Evolutionary conservation across 768 basidiomycete species (phyloP), one percentile per base, ranked within the genome.

Genomic region (Termitomyces sp.): DNA sequence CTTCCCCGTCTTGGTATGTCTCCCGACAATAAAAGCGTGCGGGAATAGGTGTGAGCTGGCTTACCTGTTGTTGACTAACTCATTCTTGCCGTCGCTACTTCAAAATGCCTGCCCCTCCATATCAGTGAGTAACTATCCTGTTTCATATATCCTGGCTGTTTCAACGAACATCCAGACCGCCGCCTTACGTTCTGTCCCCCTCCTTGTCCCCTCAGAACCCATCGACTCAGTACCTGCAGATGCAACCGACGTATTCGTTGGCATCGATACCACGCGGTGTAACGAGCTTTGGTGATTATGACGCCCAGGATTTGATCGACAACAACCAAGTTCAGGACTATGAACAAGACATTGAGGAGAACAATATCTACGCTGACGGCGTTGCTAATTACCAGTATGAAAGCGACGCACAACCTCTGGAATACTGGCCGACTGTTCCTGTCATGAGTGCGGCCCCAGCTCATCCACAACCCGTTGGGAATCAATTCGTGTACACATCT

Each of bases 11-110:
- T 57, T 58, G 61, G 65, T 54, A 56, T 42, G n/a, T 54, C 20
- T 24, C 48, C 60, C 62, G 58, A 60, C 60, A 37, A 45, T 63
- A 51, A 57, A 62, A 59, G 55, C 59, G 55, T 47, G 52, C 54
- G 55, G 44, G 39, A 58, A 57, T 55, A 57, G 61, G 55, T 66
- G 61, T 64, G 60, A 37, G 46, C 39, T 60, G 61, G 61, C 61
- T 59, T 63, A 65, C 26, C 24, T 52, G 52, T 44, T 46, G 31
- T 44, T 33, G 33, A 33, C 20, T 48, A 20, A 46, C 28, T 45
- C 49, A 28, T 51, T 56, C 54, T 61, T 46, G 50, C 45, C 56
- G 59, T 54, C 53, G 55, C 50, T 26, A 52, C 52, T 51, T 46
- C 53, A 58, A 47, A 34, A 65, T 64, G 60, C 39, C 54, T 41